Conservation (phyloP, 352 stramenopile species). For the Phytophthora kernoviae region DNA sequence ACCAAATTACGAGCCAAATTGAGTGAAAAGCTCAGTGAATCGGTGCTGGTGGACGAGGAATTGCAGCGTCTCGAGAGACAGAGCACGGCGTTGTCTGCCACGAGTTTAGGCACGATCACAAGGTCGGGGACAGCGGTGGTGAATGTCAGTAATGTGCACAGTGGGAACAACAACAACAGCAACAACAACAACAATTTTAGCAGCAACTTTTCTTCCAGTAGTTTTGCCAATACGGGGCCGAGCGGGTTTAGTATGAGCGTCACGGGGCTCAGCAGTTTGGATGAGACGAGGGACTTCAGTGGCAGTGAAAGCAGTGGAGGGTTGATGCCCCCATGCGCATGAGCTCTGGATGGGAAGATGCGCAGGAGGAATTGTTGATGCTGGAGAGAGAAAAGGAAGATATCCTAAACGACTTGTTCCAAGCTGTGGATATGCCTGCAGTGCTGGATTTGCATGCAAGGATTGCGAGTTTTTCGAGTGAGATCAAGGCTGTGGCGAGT, state of each 20-base stretch:
- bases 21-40: slow-evolving; percentile 74
- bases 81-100: slow-evolving; percentile 65
- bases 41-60: slow-evolving; percentile 68
- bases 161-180: slow-evolving; percentile 7
- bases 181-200: slow-evolving; percentile 14
- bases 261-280: slow-evolving; percentile 22
- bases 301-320: slow-evolving; percentile 38
- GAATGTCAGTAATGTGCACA: slow-evolving; percentile 42
- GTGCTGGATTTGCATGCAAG: slow-evolving; percentile 74
- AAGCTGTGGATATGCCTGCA: slow-evolving; percentile 58
- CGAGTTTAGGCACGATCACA: slow-evolving; percentile 53
- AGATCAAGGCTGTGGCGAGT: slow-evolving; percentile 79
- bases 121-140: slow-evolving; percentile 34
- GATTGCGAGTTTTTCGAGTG: slow-evolving; percentile 73
- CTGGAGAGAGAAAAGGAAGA: slow-evolving; percentile 79
- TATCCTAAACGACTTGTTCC: slow-evolving; percentile 68
- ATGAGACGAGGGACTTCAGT: slow-evolving; percentile 36
- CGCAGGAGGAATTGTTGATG: slow-evolving; percentile 62
- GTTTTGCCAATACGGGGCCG: slow-evolving; percentile 24
- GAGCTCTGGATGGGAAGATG: slow-evolving; percentile 45
- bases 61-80: slow-evolving; percentile 68
- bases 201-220: slow-evolving; percentile 25
- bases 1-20: slow-evolving; percentile 74
- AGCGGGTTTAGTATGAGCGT: slow-evolving; percentile 30
- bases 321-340: slow-evolving; percentile 23